A percentile compares a stretch with the other conserved stretches of the same genome.
phyloP scores from a whole-genome alignment of 495 filamentous ascomycete species.

The Penicillium longicatenatum region DNA sequence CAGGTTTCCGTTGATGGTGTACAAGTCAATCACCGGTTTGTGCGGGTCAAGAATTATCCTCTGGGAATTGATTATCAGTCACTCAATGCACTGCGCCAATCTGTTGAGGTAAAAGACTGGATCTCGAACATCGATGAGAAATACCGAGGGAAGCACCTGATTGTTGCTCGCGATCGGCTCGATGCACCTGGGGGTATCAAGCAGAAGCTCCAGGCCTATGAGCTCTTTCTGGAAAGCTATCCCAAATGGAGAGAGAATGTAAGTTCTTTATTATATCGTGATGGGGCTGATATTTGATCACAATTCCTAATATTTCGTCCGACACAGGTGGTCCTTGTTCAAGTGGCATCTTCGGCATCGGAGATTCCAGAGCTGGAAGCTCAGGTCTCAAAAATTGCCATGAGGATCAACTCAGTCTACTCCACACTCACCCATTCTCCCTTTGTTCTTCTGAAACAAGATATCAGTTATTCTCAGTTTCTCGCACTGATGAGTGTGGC shows the following conservation, averaged over 20 bases:
- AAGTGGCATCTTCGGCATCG: constrained; percentile 79
- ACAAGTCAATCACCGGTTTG: constrained; percentile 79
- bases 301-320: not conserved
- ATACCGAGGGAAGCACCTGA: constrained; percentile 78
- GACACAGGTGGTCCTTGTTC: constrained; percentile 70
- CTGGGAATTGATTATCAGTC: constrained; percentile 66
- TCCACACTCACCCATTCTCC: constrained; percentile 83
- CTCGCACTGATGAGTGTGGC: constrained; percentile 80
- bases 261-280: not conserved
- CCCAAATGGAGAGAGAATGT: constrained; percentile 79
- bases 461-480: constrained; percentile 83
- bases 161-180: constrained; percentile 85
- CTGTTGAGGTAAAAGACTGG: constrained; percentile 70
- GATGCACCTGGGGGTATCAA: constrained; percentile 83
- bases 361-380: constrained; percentile 78
- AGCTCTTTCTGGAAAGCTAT: constrained; percentile 83
- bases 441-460: constrained; percentile 84
- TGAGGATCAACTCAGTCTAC: constrained; percentile 78
- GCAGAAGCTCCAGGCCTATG: constrained; percentile 84
- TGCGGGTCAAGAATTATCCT: constrained; percentile 61
- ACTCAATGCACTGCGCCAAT: constrained; percentile 63
- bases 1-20: constrained; percentile 79
- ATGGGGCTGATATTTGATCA: not conserved
- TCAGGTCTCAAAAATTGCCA: constrained; percentile 82
- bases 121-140: constrained; percentile 67